These are phyloP conservation scores for Pseudogymnoascus verrucosus DNA, from an alignment of 2,329 filamentous ascomycete species.

Conservation along the genomic window DNA sequence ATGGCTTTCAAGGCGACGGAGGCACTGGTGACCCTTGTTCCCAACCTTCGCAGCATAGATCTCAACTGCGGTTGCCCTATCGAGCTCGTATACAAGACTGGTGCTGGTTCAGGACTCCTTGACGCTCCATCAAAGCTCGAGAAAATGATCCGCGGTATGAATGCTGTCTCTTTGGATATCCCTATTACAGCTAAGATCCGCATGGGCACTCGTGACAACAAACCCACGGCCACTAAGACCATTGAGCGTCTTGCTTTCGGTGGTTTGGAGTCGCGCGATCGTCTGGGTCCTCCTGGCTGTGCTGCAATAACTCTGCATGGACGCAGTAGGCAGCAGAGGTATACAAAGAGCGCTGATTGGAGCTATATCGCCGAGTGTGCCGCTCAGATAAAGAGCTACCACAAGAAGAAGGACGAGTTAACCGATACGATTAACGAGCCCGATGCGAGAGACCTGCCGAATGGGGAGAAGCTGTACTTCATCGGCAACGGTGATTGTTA, in stretches of 20 bases:
- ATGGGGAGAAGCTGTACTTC: constrained; percentile 70
- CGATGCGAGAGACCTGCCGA: constrained; percentile 65
- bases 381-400: constrained; percentile 72
- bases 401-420: constrained; percentile 55
- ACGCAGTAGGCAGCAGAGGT: constrained; percentile 86
- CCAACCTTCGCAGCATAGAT: constrained; percentile 82
- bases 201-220: constrained; percentile 75
- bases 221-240: constrained; percentile 71
- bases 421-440: constrained; percentile 72
- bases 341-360: constrained; percentile 91
- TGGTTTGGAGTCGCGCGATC: constrained; percentile 59
- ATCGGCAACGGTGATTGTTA: constrained; percentile 95
- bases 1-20: constrained; percentile 83
- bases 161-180: constrained; percentile 78
- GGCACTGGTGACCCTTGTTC: constrained; percentile 65
- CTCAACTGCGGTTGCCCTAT: constrained; percentile 97
- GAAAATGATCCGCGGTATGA: constrained; percentile 95
- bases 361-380: constrained; percentile 86
- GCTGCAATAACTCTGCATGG: constrained; percentile 96
- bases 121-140: constrained; percentile 82
- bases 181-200: constrained; percentile 94
- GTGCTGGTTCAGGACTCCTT: constrained; percentile 86
- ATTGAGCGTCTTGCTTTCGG: constrained; percentile 79
- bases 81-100: constrained; percentile 81
- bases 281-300: constrained; percentile 70